Evolutionary conservation across 805 yeast species (phyloP).

Genomic region (Teunomyces atbi): DNA sequence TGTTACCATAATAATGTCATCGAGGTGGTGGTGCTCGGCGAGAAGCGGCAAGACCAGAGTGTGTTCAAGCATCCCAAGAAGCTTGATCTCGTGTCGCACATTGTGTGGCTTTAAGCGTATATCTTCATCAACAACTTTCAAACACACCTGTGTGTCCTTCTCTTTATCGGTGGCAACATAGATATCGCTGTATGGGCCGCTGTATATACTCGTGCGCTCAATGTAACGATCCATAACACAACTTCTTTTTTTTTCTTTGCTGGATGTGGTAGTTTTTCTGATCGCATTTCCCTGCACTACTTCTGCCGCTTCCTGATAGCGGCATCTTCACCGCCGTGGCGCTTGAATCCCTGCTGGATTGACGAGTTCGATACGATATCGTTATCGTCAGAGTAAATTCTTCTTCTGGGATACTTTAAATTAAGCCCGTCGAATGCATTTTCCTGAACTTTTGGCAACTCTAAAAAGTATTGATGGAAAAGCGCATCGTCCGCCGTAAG

Average conservation of each 20-base stretch:
- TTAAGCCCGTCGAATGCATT: constrained; percentile 79
- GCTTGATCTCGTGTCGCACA: constrained; percentile 27
- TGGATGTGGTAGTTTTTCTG: not conserved
- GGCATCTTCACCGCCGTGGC: constrained; percentile 21
- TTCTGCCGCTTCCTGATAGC: constrained; percentile 26
- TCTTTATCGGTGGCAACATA: constrained; percentile 22
- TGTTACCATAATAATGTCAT: constrained; percentile 36
- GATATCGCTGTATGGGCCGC: constrained; percentile 36
- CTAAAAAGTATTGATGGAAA: constrained; percentile 75
- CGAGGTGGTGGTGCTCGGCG: constrained; percentile 21
- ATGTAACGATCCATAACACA: constrained; percentile 12
- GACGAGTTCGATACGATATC: constrained; percentile 53
- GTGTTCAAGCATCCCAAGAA: constrained; percentile 21
- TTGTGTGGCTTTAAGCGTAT: constrained; percentile 36
- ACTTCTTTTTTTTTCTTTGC: not conserved
- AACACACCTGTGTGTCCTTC: constrained; percentile 7
- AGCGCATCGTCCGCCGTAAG: constrained; percentile 77
- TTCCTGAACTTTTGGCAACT: constrained; percentile 61
- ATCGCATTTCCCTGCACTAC: constrained; percentile 5
- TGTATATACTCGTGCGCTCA: constrained; percentile 22
- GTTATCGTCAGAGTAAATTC: constrained; percentile 83
- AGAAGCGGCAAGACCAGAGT: constrained; percentile 17
- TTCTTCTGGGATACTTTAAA: constrained; percentile 77
- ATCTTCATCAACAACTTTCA: constrained; percentile 41
- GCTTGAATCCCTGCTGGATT: constrained; percentile 22